Base-by-base conservation (phyloP, 805 yeast genomes). In the Kuraishia ogatae region DNA sequence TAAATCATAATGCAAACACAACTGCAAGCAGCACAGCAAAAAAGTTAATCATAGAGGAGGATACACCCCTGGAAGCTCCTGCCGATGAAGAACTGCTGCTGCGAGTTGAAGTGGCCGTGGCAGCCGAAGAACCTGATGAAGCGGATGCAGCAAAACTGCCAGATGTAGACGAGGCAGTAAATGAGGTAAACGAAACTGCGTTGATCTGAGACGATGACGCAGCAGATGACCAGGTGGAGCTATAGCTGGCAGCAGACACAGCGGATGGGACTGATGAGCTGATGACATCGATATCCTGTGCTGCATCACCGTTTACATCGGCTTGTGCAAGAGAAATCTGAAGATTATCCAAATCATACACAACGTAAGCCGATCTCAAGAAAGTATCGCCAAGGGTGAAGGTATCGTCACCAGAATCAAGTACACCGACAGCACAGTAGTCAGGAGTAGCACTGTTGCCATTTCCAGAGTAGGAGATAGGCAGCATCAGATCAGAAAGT, bases 361-460 rank as follows among this genome's bases (percentile, higher is more conserved):
- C 85, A 47, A 77, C 72, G 60, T 82, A 82, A 0, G 79, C 80
- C 28, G 75, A 65, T 57, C 78, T 71, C 55, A 83, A 63, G 65
- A 83, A 78, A 4, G 77, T 68, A 63, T 81, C 85, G 52, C 87
- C 87, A 19, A 81, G 64, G 7, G 76, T 73, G 55, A 72, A 67
- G 1, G 68, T 56, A 26, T 70, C 70, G 54, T 67, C 70, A 39
- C 68, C 71, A 10, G 66, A 61, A 4, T 64, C 58, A 26, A 70
- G 58, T 2, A 81, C 56, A 6, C 79, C 83, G 46, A 81, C 60
- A 6, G 73, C 76, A 69, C 85, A 82, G 23, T 69, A 63, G 2
- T 63, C 60, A 1, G 68, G 63, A 5, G 63, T 60, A 1, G 68
- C 64, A 5, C 62, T 59, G 10, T 58, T 29, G 4, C 64, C 65